phyloP scores from a whole-genome alignment of 78 protist species.

The Emiliania huxleyi region DNA sequence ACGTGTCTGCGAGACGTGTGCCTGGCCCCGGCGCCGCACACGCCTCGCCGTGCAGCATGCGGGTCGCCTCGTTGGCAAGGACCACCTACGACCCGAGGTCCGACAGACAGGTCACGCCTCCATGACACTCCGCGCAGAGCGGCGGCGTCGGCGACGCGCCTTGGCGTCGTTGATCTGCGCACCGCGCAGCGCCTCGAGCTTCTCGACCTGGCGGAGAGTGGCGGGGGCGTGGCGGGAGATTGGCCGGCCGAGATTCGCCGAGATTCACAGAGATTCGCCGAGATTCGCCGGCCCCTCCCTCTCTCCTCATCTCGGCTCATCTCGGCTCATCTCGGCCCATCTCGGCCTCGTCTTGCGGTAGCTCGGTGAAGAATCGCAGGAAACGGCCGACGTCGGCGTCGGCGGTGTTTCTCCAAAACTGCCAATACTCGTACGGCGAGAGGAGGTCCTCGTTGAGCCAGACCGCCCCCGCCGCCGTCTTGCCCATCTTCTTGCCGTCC shows the following conservation, averaged over 20 bases:
- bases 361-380: constrained; percentile 32
- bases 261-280: no score
- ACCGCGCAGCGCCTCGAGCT: not conserved
- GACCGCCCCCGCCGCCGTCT: constrained; percentile 17
- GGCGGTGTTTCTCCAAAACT: not conserved
- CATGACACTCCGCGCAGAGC: no score
- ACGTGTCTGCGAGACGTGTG: no score
- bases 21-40: no score
- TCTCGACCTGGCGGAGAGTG: not conserved
- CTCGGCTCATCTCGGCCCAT: no score
- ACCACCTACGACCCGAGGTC: no score
- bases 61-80: constrained; percentile 43
- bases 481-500: constrained; percentile 59
- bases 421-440: constrained; percentile 42
- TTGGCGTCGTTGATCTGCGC: constrained; percentile 33
- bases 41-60: constrained; percentile 36
- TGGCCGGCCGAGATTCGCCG: no score
- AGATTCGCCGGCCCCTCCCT: not conserved
- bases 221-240: no score
- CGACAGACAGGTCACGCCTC: no score
- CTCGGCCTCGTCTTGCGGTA: no score
- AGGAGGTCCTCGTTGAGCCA: constrained; percentile 37
- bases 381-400: constrained; percentile 39
- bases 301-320: no score
- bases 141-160: no score